Evolutionary conservation across 768 basidiomycete species (phyloP).

Genomic region (Trametes sanguinea): DNA sequence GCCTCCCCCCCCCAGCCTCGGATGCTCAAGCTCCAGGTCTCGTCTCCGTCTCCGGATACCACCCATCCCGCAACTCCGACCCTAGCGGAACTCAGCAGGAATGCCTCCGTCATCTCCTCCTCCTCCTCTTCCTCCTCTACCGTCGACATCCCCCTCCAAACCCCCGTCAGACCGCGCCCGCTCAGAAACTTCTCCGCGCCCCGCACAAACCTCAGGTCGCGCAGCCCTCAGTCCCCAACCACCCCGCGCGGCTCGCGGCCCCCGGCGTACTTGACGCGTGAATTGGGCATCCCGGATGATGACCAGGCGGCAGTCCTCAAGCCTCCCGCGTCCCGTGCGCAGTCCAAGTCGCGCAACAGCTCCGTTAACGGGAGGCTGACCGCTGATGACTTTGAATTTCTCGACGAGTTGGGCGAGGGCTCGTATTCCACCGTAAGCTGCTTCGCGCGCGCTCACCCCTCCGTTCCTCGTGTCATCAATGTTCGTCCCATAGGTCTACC

Average conservation of each 20-base stretch:
- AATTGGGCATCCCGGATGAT: constrained; percentile 47
- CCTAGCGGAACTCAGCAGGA: constrained; percentile 70
- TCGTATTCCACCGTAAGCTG: constrained; percentile 74
- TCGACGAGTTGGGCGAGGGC: constrained; percentile 75
- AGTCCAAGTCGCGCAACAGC: constrained; percentile 45
- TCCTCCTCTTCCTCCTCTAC: constrained; percentile 59
- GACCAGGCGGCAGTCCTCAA: constrained; percentile 23
- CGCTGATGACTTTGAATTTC: constrained; percentile 71
- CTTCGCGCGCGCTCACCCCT: constrained; percentile 16
- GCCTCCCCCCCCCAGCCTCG: constrained; percentile 14
- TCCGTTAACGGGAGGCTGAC: constrained; percentile 47
- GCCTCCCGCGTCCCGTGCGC: constrained; percentile 32
- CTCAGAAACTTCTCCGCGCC: constrained; percentile 66
- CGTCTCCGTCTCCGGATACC: constrained; percentile 36
- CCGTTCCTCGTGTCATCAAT: not conserved
- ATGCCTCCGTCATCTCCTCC: constrained; percentile 74
- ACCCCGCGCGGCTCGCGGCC: constrained; percentile 41
- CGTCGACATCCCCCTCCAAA: constrained; percentile 41
- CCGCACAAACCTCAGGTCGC: constrained; percentile 40
- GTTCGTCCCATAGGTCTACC: constrained; percentile 49
- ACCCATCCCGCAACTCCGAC: constrained; percentile 36
- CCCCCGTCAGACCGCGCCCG: constrained; percentile 51
- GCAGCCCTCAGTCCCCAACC: constrained; percentile 50
- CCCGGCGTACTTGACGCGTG: constrained; percentile 60
- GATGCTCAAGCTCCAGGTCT: constrained; percentile 42